A percentile compares a stretch with the other conserved stretches of the same genome.
Evolutionary conservation across 768 basidiomycete species (phyloP).

Genomic region (Boletus coccyginus): DNA sequence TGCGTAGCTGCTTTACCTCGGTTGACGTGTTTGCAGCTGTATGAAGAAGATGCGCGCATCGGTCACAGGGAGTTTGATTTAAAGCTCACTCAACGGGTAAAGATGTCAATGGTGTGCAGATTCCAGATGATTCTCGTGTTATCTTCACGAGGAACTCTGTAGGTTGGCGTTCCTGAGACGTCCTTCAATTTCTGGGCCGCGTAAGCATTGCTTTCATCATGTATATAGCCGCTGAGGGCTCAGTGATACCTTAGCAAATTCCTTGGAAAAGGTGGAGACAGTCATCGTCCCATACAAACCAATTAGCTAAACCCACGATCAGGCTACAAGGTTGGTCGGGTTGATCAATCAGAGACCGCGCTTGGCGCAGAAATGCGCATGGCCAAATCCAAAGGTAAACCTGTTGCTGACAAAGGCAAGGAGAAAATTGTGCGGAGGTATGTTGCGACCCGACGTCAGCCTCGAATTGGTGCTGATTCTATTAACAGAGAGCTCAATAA

Average conservation of each 20-base stretch:
- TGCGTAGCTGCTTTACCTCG: neutral
- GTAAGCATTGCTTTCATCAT: constrained; percentile 41
- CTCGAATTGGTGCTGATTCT: neutral
- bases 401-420: constrained; percentile 50
- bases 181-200: constrained; percentile 93
- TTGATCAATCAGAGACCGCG: constrained; percentile 96
- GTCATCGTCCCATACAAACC: no score
- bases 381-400: constrained; percentile 55
- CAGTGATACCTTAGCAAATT: constrained; percentile 56
- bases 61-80: constrained; percentile 95
- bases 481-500: constrained; percentile 78
- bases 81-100: constrained; percentile 87
- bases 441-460: constrained; percentile 1
- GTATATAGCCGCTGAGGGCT: constrained; percentile 4
- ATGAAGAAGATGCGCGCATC: constrained; percentile 91
- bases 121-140: neutral
- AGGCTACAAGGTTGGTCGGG: constrained; percentile 94
- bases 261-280: constrained; percentile 52
- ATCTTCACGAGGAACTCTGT: neutral
- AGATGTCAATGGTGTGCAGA: constrained; percentile 91
- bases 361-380: constrained; percentile 96
- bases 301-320: neutral
- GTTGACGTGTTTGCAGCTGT: constrained; percentile 45
- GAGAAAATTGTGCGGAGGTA: constrained; percentile 90
- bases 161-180: constrained; percentile 95